Conservation (phyloP, 805 yeast genomes). For the Yarrowia yakushimensis region DNA sequence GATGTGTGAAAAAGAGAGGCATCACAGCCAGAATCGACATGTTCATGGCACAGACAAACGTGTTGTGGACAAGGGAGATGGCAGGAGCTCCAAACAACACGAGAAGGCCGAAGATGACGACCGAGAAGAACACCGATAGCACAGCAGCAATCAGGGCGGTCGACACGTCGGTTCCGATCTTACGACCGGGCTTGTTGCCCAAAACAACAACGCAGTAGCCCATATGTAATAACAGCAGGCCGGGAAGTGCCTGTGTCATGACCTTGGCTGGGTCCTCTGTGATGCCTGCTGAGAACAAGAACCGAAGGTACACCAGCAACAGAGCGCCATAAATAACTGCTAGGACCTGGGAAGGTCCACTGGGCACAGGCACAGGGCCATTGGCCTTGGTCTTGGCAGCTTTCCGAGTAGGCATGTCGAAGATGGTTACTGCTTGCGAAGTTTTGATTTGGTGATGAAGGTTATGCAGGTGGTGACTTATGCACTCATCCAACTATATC, state of each 20-base stretch:
- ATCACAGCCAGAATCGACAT: conserved; percentile 56
- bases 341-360: conserved; percentile 2
- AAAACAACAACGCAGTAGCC: conserved; percentile 30
- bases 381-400: conserved; percentile 14
- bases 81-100: conserved; percentile 82
- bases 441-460: conserved; percentile 16
- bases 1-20: conserved; percentile 58
- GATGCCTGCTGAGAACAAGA: conserved; percentile 15
- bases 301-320: conserved; percentile 14
- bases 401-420: conserved; percentile 19
- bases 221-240: conserved; percentile 29
- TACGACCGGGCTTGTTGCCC: conserved; percentile 19
- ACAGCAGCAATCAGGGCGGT: conserved; percentile 35
- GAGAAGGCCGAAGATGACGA: conserved; percentile 38
- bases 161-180: conserved; percentile 24
- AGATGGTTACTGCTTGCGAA: background rate
- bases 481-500: background rate
- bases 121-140: conserved; percentile 35
- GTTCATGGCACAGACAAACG: conserved; percentile 60
- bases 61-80: conserved; percentile 49
- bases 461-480: conserved; percentile 8
- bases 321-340: conserved; percentile 4
- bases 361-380: background rate
- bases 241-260: conserved; percentile 29
- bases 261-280: conserved; percentile 28